Conservation (phyloP, 139 green algal species). For the Chlorella sp. region DNA sequence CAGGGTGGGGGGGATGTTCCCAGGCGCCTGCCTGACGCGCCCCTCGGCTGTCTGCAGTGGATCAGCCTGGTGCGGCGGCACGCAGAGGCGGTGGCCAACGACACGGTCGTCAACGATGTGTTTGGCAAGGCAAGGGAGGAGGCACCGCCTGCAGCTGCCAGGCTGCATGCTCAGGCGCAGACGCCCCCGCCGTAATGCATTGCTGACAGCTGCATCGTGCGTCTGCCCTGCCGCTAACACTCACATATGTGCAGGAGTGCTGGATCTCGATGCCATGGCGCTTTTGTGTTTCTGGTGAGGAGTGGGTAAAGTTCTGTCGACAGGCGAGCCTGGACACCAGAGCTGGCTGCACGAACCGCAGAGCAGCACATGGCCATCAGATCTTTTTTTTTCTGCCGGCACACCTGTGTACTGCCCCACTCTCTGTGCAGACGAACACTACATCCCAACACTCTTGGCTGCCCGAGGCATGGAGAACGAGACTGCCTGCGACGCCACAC, state of each 20-base stretch:
- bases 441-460: conserved; percentile 46
- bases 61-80: conserved; percentile 32
- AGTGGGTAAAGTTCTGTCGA: no score
- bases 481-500: conserved; percentile 12
- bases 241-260: conserved; percentile 7
- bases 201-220: not conserved
- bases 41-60: conserved; percentile 11
- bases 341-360: no score
- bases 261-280: not conserved
- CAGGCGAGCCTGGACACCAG: no score
- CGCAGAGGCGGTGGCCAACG: conserved; percentile 12
- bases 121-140: no score
- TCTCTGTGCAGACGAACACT: conserved; percentile 44
- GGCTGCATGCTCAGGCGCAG: conserved; percentile 11
- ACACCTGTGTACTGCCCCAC: no score
- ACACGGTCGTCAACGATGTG: conserved; percentile 21
- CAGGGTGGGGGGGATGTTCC: no score
- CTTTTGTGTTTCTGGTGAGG: conserved; percentile 36
- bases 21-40: not conserved
- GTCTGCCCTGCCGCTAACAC: not conserved
- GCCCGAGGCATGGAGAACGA: conserved; percentile 23
- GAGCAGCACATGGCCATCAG: no score
- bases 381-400: no score
- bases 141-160: no score
- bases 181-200: no score